Conservation (phyloP, 1,139 yeast species). For the Pichia sp. region DNA sequence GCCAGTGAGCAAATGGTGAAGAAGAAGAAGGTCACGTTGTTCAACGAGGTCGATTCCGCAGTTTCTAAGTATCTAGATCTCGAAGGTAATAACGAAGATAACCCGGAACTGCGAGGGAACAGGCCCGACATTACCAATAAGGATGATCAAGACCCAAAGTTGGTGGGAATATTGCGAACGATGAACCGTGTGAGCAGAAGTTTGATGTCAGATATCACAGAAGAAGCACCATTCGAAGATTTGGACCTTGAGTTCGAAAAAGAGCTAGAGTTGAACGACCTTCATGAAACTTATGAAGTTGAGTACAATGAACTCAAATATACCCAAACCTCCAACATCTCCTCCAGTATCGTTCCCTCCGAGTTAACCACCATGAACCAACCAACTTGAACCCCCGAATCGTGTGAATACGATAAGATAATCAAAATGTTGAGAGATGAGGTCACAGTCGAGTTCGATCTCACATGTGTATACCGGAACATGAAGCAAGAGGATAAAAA, state of each 20-base stretch:
- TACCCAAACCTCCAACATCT: constrained; percentile 32
- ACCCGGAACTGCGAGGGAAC: constrained; percentile 72
- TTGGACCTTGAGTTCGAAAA: constrained; percentile 33
- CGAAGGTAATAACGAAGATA: constrained; percentile 76
- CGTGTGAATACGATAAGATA: constrained; percentile 24
- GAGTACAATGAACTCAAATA: constrained; percentile 59
- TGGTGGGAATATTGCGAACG: constrained; percentile 72
- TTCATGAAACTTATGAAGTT: constrained; percentile 46
- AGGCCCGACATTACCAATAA: constrained; percentile 89
- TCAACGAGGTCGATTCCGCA: constrained; percentile 33
- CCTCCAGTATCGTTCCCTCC: constrained; percentile 27
- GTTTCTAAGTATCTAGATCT: constrained; percentile 67
- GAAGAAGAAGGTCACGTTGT: constrained; percentile 28
- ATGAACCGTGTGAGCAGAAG: constrained; percentile 86
- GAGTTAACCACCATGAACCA: constrained; percentile 21
- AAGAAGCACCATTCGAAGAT: constrained; percentile 33
- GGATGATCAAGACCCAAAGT: constrained; percentile 55
- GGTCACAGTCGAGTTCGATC: constrained; percentile 35
- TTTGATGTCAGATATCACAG: constrained; percentile 51
- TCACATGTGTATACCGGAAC: constrained; percentile 39
- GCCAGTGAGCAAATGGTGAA: constrained; percentile 18
- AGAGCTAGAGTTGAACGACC: constrained; percentile 60
- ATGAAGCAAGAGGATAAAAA: constrained; percentile 38
- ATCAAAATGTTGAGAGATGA: constrained; percentile 32
- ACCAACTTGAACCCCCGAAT: constrained; percentile 28